A percentile compares a stretch with the other conserved stretches of the same genome.
These are phyloP conservation scores for Aegilops speltoides DNA, from an alignment of 176 grass and related monocot species.

Conservation along the genomic window DNA sequence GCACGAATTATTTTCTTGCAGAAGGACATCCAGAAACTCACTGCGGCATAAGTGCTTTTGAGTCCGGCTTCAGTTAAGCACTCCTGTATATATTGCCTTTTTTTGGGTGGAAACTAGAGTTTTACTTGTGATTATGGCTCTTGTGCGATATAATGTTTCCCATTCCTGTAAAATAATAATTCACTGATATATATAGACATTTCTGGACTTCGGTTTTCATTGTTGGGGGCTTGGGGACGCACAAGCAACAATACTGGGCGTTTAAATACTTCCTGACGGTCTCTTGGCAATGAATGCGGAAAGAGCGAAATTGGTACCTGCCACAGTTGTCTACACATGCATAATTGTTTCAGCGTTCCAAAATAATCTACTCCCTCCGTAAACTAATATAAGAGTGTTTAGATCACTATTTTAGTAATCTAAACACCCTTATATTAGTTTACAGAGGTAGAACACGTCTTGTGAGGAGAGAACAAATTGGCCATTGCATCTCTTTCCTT, in stretches of 20 bases:
- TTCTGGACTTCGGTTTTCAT: background rate
- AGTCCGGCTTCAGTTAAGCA: constrained; percentile 27
- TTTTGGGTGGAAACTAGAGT: background rate
- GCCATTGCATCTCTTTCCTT: no score
- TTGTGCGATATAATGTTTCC: background rate
- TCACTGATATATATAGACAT: background rate
- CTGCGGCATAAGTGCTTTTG: constrained; percentile 50
- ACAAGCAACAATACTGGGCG: background rate
- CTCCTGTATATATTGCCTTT: constrained; percentile 26
- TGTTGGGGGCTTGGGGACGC: background rate
- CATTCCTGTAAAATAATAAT: constrained; percentile 31
- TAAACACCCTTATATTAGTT: no score
- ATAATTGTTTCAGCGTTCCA: background rate
- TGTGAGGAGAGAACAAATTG: no score
- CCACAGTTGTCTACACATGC: background rate
- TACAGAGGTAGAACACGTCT: background rate
- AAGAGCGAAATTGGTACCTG: background rate
- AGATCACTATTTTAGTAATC: no score
- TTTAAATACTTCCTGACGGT: background rate
- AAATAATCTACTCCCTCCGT: background rate
- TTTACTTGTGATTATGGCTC: background rate
- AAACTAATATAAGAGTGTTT: no score
- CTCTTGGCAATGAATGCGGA: background rate
- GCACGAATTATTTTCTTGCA: constrained; percentile 44
- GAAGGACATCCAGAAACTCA: constrained; percentile 92